These are phyloP conservation scores for Sesbania bispinosa DNA, from an alignment of 306 rosid genomes.

Conservation along the genomic window DNA sequence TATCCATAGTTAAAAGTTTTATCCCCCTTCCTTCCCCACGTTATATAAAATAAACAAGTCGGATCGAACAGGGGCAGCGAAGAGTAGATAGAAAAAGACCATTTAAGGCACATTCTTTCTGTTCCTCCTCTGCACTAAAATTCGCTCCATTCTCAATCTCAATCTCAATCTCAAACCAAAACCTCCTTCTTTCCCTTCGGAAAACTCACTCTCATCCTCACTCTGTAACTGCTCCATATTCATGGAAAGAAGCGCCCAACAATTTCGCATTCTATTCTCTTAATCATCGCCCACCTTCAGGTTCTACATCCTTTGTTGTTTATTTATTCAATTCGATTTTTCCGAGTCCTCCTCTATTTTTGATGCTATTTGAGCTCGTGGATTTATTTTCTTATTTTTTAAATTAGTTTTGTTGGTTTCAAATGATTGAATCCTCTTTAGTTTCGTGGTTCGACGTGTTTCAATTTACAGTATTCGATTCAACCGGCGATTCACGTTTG, in stretches of 20 bases:
- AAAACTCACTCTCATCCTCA: background rate
- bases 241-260: too few relatives aligned
- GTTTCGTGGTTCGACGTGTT: background rate
- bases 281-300: conserved; percentile 28
- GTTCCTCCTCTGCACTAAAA: background rate
- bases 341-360: background rate
- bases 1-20: too few relatives aligned
- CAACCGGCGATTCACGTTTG: background rate
- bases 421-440: conserved; percentile 16
- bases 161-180: too few relatives aligned
- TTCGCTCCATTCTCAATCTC: conserved; percentile 21
- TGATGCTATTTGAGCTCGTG: background rate
- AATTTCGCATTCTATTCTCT: background rate
- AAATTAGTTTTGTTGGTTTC: background rate
- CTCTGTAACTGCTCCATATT: too few relatives aligned
- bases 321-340: conserved; percentile 17
- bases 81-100: background rate
- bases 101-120: background rate
- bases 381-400: background rate
- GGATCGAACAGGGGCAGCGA: conserved; percentile 22
- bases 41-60: too few relatives aligned
- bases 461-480: conserved; percentile 6
- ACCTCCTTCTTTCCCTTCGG: conserved; percentile 14
- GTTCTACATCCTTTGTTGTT: conserved; percentile 15
- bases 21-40: too few relatives aligned